Evolutionary conservation across 495 filamentous ascomycete genomes (phyloP), one percentile per base, ranked within the genome.

Genomic region (Hypoxylon subgilvum): DNA sequence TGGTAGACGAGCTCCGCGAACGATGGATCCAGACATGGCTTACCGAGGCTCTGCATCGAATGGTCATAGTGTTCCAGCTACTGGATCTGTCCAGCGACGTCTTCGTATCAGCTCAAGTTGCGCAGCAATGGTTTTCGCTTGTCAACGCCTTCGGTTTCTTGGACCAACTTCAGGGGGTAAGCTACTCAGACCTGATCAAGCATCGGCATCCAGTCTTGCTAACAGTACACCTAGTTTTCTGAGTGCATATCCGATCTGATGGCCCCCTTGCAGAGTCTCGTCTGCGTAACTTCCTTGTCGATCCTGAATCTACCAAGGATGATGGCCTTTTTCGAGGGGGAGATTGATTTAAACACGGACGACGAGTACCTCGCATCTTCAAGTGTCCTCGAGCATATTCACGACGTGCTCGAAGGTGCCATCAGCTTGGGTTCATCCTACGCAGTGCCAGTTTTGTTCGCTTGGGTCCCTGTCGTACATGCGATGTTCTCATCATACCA

Each of bases 381-480:
- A 19, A 77, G 81, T 5, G 79, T 85, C 4, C 76, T 93, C 32
- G 75, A 77, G 14, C 76, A 85, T 42, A 80, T 96, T 10, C 88
- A 88, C 58, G 79, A 81, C 31, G 79, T 85, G 14, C 68, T 93
- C 3, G 70, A 74, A 21, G 65, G 70, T 14, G 84, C 84, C 3
- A 74, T 80, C 34, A 72, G 72, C n/a, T 54, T 76, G 7, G 63
- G 57, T 17, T 41, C 49, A 23, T 47, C 52, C 16, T 79, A 80
- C 14, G 86, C 86, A 2, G 85, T 80, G 43, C 88, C 88, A 8
- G 83, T 86, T 18, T 77, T 86, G 18, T 87, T 91, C 47, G 82
- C 88, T 6, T 96, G 91, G 91, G 82, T 85, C 7, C 70, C 91
- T 41, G 80, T 96, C 14, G 71, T 90, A n/a, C 78, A 90, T 57